Base-by-base conservation (phyloP, 2,329 filamentous ascomycete species). In the Chrysoporthe austroafricana region DNA sequence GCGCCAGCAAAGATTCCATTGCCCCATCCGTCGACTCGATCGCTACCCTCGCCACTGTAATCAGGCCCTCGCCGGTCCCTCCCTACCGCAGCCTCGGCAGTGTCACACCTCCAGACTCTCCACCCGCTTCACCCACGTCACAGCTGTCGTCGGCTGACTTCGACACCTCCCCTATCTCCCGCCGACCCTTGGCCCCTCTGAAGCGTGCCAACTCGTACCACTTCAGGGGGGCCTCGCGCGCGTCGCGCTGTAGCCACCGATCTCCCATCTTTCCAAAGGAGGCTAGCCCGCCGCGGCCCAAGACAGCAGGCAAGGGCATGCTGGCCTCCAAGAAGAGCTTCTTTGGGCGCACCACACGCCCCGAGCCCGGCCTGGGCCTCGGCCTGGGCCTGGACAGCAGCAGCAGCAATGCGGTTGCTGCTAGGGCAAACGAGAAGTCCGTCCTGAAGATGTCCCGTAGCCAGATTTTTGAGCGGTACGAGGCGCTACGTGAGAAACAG, bases 21-120 rank as follows among this genome's bases (percentile, higher is more conserved):
- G 18, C 63, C 32, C 26, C 66, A 1, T 70, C 68, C 5, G 8
- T 48, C 13, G 65, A 63, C 16, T 68, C 68, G 4, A 44, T 54
- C 16, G 62, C 32, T 5, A 65, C 66, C 4, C 16, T 63, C 26
- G 50, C 68, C 34, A 66, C 66, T 34, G 42, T 63, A 3, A 39
- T 70, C 32, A 65, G 58, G 42, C 54, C 66, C 6, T 66, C 68
- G 42, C 52, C 66, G 1, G 50, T 66, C 5, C 66, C 58, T 34
- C 68, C 59, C 0, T 61, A 63, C 46, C 58, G 52, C 36, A 68
- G 59, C 32, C 62, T 66, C 39, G 62, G 52, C 36, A 68, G 59
- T 32, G 66, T 66, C 39, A 70, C 68, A 8, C 66, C 68, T 50
- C 66, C 68, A 13, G 62, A 68, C 39, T 70, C 68, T 3, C 68